phyloP scores from a whole-genome alignment of 1,284 basidiomycete species.

The Moesziomyces sp. region DNA sequence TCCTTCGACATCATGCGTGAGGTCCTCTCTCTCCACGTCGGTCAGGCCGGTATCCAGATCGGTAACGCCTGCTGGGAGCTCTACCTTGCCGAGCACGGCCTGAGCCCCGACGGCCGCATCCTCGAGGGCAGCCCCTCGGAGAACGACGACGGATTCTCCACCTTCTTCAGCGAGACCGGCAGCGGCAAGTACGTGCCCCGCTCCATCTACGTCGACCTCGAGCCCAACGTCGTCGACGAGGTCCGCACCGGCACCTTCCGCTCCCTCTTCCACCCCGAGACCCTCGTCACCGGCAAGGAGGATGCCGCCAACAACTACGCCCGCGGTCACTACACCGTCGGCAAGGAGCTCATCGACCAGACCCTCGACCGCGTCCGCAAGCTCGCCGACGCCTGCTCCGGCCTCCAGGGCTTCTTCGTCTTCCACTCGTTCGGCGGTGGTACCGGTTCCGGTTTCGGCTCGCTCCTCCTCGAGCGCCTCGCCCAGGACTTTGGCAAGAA shows the following conservation, averaged over 20 bases:
- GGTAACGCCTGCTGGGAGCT: conserved; percentile 78
- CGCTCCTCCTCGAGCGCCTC: conserved; percentile 92
- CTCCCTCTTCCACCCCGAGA: conserved; percentile 97
- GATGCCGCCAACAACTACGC: conserved; percentile 96
- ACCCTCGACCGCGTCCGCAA: conserved; percentile 96
- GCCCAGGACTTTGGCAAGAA: conserved; percentile 99
- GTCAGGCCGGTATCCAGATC: conserved; percentile 90
- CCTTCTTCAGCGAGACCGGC: conserved; percentile 74
- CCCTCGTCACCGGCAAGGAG: conserved; percentile 98
- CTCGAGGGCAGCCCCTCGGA: conserved; percentile 76
- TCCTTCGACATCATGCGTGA: conserved; percentile 58
- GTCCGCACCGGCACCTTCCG: conserved; percentile 94
- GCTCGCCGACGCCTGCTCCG: conserved; percentile 96
- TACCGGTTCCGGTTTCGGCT: conserved; percentile 98
- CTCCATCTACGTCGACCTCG: conserved; percentile 93
- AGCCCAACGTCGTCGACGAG: conserved; percentile 95
- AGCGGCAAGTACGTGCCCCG: conserved; percentile 86
- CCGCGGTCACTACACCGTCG: conserved; percentile 88
- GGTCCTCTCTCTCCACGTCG: conserved; percentile 94
- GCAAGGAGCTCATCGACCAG: conserved; percentile 82
- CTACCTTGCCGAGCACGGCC: conserved; percentile 97
- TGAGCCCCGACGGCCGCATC: conserved; percentile 70
- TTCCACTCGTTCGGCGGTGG: conserved; percentile 99
- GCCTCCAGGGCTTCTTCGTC: conserved; percentile 99
- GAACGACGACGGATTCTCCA: conserved; percentile 92